These are phyloP conservation scores for Exophiala lecanii-corni DNA, from an alignment of 2,329 filamentous ascomycete species.

Conservation along the genomic window DNA sequence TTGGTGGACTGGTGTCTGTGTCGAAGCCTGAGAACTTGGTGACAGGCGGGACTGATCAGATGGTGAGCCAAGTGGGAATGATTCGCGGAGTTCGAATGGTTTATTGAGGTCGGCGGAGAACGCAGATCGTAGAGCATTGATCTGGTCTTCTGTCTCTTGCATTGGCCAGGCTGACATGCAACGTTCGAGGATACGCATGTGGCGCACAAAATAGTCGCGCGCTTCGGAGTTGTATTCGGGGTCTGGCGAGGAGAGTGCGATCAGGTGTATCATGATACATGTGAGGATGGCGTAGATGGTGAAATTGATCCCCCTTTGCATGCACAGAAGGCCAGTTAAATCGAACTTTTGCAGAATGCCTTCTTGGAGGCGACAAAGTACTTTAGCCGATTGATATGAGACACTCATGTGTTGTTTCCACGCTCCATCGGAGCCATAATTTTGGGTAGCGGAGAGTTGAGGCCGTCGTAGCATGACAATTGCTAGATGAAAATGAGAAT, in stretches of 20 bases:
- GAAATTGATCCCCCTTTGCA: constrained; percentile 92
- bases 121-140: constrained; percentile 81
- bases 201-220: constrained; percentile 81
- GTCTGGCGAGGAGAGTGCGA: constrained; percentile 89
- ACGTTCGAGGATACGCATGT: constrained; percentile 88
- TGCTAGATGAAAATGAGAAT: constrained; percentile 81
- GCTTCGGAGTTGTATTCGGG: constrained; percentile 81
- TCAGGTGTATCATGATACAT: constrained; percentile 86
- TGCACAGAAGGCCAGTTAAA: constrained; percentile 75
- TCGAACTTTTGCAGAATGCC: constrained; percentile 72
- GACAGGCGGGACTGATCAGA: constrained; percentile 57
- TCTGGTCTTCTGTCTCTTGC: constrained; percentile 83
- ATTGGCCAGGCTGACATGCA: constrained; percentile 80
- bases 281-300: constrained; percentile 89
- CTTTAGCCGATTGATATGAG: constrained; percentile 79
- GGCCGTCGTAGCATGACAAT: constrained; percentile 85
- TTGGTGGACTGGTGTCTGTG: constrained; percentile 46
- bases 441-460: constrained; percentile 74
- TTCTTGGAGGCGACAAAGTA: constrained; percentile 81
- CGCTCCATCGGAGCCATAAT: constrained; percentile 62
- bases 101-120: constrained; percentile 83
- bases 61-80: constrained; percentile 82
- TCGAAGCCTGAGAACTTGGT: constrained; percentile 47
- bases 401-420: constrained; percentile 88
- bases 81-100: constrained; percentile 82